phyloP scores from a whole-genome alignment of 805 yeast genomes.

The Blastobotrys peoriensis region DNA sequence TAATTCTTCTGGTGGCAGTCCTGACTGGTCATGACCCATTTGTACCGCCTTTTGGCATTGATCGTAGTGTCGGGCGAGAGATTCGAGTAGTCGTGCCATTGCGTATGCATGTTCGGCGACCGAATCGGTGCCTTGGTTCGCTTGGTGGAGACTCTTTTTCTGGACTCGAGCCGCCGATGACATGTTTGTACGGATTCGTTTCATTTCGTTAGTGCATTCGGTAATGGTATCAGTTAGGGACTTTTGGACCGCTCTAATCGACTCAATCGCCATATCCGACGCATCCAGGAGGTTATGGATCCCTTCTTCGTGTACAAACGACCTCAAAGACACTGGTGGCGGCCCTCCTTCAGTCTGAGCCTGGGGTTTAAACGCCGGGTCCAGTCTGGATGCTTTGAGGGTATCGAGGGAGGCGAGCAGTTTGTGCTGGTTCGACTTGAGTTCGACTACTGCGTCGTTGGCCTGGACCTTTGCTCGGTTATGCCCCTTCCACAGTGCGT shows the following conservation, averaged over 20 bases:
- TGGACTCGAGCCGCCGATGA: constrained; percentile 8
- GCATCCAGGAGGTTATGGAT: constrained; percentile 28
- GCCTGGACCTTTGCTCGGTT: constrained; percentile 14
- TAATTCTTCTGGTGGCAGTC: constrained; percentile 35
- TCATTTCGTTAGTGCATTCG: not conserved
- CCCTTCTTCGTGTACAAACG: constrained; percentile 16
- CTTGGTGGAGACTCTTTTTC: constrained; percentile 22
- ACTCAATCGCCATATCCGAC: constrained; percentile 22
- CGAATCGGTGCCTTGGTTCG: constrained; percentile 19
- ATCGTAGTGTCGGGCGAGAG: constrained; percentile 78
- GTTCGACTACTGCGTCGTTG: constrained; percentile 14
- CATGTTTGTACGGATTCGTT: constrained; percentile 4
- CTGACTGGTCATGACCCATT: constrained; percentile 28
- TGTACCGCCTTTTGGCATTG: constrained; percentile 54
- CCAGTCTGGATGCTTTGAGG: constrained; percentile 36
- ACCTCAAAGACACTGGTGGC: constrained; percentile 11
- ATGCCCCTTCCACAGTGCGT: constrained; percentile 22
- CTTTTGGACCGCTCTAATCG: constrained; percentile 7
- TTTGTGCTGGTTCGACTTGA: constrained; percentile 27
- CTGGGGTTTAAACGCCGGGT: constrained; percentile 24
- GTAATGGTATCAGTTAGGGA: not conserved
- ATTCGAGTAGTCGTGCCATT: constrained; percentile 59
- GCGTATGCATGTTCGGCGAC: constrained; percentile 49
- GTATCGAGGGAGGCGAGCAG: constrained; percentile 31
- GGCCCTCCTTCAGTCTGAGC: constrained; percentile 11